Percentiles rank a stretch among this genome's conserved stretches.
phyloP scores from a whole-genome alignment of 163 green algal genomes.

The Scenedesmus sp. region DNA sequence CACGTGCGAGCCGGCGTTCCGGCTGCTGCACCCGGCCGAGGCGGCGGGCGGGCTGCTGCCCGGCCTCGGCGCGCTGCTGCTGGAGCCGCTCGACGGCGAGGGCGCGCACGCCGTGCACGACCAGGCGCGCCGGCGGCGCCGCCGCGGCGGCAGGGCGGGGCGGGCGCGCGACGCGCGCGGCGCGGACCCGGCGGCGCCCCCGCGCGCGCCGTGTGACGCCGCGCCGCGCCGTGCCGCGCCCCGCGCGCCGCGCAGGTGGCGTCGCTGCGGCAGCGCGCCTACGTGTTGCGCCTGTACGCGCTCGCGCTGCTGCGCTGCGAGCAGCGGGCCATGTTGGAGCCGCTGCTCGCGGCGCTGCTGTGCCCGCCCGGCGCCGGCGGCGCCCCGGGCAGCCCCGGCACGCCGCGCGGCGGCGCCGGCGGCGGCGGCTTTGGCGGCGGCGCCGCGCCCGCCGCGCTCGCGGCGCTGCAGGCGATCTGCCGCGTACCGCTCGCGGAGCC shows the following conservation, averaged over 20 bases:
- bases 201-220: constrained; percentile 50
- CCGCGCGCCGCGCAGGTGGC: constrained; percentile 36
- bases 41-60: constrained; percentile 14
- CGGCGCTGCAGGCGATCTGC: constrained; percentile 37
- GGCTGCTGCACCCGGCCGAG: constrained; percentile 4
- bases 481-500: neutral
- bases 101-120: neutral
- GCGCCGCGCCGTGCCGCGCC: constrained; percentile 37
- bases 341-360: constrained; percentile 45
- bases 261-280: constrained; percentile 66
- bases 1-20: constrained; percentile 32
- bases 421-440: neutral
- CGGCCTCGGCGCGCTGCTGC: constrained; percentile 14
- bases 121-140: neutral
- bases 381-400: too few relatives aligned
- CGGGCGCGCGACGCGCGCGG: constrained; percentile 10
- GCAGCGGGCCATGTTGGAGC: constrained; percentile 34
- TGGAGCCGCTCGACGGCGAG: constrained; percentile 8
- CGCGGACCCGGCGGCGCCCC: neutral
- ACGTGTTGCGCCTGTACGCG: constrained; percentile 58
- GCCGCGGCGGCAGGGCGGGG: neutral
- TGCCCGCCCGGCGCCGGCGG: neutral
- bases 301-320: constrained; percentile 33
- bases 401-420: too few relatives aligned
- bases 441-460: constrained; percentile 11